phyloP scores from a whole-genome alignment of 352 stramenopile genomes.

The Phytophthora meadii region DNA sequence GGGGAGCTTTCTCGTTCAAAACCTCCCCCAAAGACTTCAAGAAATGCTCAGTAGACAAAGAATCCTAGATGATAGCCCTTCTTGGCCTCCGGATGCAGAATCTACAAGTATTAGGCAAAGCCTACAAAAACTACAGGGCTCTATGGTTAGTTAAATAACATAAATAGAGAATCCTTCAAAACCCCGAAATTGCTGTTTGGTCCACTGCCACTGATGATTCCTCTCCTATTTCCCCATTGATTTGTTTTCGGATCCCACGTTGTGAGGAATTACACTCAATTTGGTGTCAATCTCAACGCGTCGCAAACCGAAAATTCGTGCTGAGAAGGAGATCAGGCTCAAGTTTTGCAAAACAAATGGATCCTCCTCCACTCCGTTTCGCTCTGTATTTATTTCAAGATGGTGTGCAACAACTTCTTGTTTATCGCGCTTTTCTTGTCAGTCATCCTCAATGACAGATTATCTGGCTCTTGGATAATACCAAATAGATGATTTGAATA shows the following conservation, averaged over 20 bases:
- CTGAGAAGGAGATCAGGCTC: conserved; percentile 7
- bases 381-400: conserved; percentile 43
- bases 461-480: conserved; percentile 54
- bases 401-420: conserved; percentile 31
- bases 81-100: no score
- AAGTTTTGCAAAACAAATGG: conserved; percentile 7
- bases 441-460: conserved; percentile 44
- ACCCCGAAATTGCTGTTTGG: conserved; percentile 18
- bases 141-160: no score
- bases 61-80: no score
- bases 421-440: conserved; percentile 26
- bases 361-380: conserved; percentile 12
- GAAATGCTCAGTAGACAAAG: no score
- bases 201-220: background rate
- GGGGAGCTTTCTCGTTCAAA: no score
- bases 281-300: conserved; percentile 7
- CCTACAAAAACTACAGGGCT: no score
- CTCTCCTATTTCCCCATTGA: conserved; percentile 11
- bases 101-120: no score
- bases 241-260: conserved; percentile 19
- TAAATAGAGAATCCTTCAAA: no score
- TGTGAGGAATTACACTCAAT: conserved; percentile 18
- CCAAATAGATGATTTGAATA: conserved; percentile 22
- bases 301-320: conserved; percentile 3
- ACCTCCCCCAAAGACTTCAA: no score